Percentiles rank a stretch among this genome's conserved stretches.
Evolutionary conservation across 208 protist genomes (phyloP).

Genomic region (Trypanosoma mega): DNA sequence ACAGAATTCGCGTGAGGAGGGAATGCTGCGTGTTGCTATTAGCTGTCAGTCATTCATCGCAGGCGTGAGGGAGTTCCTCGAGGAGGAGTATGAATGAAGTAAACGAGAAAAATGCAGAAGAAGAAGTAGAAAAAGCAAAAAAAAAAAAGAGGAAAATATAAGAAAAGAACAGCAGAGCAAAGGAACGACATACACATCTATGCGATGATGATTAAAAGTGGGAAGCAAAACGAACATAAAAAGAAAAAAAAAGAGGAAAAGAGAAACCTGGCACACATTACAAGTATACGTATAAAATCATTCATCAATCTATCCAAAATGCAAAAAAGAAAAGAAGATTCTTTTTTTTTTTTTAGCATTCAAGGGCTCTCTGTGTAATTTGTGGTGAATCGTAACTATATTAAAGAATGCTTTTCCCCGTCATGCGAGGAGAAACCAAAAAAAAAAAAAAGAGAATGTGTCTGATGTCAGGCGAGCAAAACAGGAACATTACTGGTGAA

Average conservation of each 20-base stretch:
- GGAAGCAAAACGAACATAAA: background rate
- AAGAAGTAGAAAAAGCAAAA: background rate
- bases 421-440: background rate
- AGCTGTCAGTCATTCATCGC: conserved; percentile 63
- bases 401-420: too few species aligned
- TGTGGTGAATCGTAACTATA: too few species aligned
- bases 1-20: conserved; percentile 27
- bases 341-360: too few species aligned
- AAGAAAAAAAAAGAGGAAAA: background rate
- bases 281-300: background rate
- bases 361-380: too few species aligned
- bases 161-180: background rate
- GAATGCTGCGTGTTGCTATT: conserved; percentile 53
- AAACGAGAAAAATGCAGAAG: background rate
- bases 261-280: background rate
- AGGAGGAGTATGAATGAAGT: conserved; percentile 21
- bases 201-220: background rate
- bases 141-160: background rate
- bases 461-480: too few species aligned
- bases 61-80: conserved; percentile 58
- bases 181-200: background rate
- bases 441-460: background rate
- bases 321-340: conserved; percentile 4
- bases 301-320: background rate
- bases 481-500: too few species aligned